Evolutionary conservation across 73 alveolate species (phyloP), one percentile per base, ranked within the genome.

Genomic region (Effrenium voratum): DNA sequence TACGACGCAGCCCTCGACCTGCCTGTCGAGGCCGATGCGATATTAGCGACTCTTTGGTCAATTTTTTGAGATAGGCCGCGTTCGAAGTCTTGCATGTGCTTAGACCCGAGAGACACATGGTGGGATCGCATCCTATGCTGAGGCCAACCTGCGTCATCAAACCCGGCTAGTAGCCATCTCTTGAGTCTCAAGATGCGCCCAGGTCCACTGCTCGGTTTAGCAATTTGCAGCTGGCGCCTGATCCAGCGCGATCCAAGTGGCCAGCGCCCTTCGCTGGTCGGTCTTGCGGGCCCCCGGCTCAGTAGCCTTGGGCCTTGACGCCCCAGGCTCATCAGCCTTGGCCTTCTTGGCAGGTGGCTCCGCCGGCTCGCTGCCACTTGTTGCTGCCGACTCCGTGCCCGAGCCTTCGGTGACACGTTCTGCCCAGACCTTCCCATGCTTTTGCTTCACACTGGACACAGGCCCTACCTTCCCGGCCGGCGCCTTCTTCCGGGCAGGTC

Each of bases 131-230:
- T 45, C 5, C 47, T 26, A 73, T 73, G 83, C 30, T 28, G 22
- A 13, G 83, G 83, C 83, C 83, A 73, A 32, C 32, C 45, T 12
- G 34, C 83, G 83, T 73, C 83, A 8, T 73, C 41, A 5, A 73
- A 38, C 24, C 83, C 83, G 32, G 46, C 83, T 32, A 73, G 41
- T 32, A 73, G 83, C 83, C 83, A 73, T 47, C 83, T 45, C 49
- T 73, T 73, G 49, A 73, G 30, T 15, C 83, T 32, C 28, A 73
- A 32, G 47, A 73, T 40, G n/a, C 49, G 32, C 32, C 47, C 1
- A 32, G 47, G 24, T n/a, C 83, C 49, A 34, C 34, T 12, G 6
- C 50, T n/a, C 49, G 1, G 0, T 30, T 16, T 30, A 57, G 28
- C 2, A 47, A 36, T 47, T 73, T 73, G 83, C 83, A 73, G 49